A percentile compares a stretch with the other conserved stretches of the same genome.
phyloP scores from a whole-genome alignment of 2,329 filamentous ascomycete genomes.

The Fusarium fujikuroi region DNA sequence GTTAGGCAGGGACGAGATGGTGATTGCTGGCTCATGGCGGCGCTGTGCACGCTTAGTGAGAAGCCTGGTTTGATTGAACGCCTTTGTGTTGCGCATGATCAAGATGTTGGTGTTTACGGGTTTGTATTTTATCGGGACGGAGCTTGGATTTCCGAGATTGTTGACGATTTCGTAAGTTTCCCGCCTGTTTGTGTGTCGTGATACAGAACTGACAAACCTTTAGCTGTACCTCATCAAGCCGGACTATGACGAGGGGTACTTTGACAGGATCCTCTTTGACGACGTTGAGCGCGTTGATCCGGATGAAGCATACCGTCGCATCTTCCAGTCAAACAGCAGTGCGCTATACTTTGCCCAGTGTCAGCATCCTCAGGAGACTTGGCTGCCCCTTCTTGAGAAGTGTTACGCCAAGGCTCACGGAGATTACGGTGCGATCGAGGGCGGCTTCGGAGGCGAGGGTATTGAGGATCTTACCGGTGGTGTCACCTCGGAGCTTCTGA shows the following conservation, averaged over 20 bases:
- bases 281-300: constrained; percentile 61
- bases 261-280: constrained; percentile 58
- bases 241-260: constrained; percentile 69
- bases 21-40: constrained; percentile 89
- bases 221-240: constrained; percentile 65
- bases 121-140: constrained; percentile 87
- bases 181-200: not conserved
- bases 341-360: constrained; percentile 83
- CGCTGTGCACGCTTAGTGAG: constrained; percentile 80
- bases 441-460: constrained; percentile 72
- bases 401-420: constrained; percentile 85
- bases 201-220: not conserved
- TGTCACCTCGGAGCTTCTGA: constrained; percentile 73
- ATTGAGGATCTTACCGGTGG: constrained; percentile 72
- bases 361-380: constrained; percentile 79
- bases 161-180: constrained; percentile 62
- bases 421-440: constrained; percentile 79
- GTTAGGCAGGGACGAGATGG: constrained; percentile 82
- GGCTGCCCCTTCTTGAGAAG: constrained; percentile 82
- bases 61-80: constrained; percentile 76
- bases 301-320: constrained; percentile 71
- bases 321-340: constrained; percentile 78
- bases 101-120: constrained; percentile 82
- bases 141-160: constrained; percentile 73
- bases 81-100: constrained; percentile 78